These are phyloP conservation scores for Ogataea parapolymorpha DNA, from an alignment of 805 yeast species.

Conservation along the genomic window DNA sequence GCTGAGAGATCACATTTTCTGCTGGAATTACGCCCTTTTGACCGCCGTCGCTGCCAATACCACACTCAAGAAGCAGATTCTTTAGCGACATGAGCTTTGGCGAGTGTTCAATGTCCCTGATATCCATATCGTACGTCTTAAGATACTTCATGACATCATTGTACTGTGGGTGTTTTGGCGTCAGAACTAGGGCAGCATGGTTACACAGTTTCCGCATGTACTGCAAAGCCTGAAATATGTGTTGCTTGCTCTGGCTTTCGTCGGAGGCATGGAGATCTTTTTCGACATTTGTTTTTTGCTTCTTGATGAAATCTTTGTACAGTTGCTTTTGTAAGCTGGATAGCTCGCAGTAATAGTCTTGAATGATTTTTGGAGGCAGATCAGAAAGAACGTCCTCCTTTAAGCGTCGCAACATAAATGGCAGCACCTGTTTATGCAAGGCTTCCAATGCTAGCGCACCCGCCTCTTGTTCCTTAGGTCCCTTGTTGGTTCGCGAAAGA, in stretches of 20 bases:
- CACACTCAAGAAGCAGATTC: conserved; percentile 84
- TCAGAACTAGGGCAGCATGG: conserved; percentile 88
- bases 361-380: conserved; percentile 96
- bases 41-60: conserved; percentile 58
- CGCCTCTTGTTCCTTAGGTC: conserved; percentile 91
- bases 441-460: conserved; percentile 97
- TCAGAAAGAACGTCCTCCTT: conserved; percentile 96
- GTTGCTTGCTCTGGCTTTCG: conserved; percentile 61
- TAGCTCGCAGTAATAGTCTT: conserved; percentile 95
- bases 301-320: conserved; percentile 84
- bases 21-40: conserved; percentile 26
- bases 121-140: conserved; percentile 50
- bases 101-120: conserved; percentile 78
- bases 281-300: conserved; percentile 71
- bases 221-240: conserved; percentile 95
- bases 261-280: conserved; percentile 49
- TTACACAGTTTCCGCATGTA: conserved; percentile 96
- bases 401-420: conserved; percentile 91
- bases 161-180: conserved; percentile 79
- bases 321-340: conserved; percentile 85
- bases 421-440: conserved; percentile 91
- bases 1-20: conserved; percentile 77
- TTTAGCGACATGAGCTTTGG: conserved; percentile 85
- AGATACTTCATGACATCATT: conserved; percentile 62
- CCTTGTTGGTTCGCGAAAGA: conserved; percentile 84